A percentile compares a stretch with the other conserved stretches of the same genome.
phyloP scores from a whole-genome alignment of 495 filamentous ascomycete genomes.

The Usnea hakonensis region DNA sequence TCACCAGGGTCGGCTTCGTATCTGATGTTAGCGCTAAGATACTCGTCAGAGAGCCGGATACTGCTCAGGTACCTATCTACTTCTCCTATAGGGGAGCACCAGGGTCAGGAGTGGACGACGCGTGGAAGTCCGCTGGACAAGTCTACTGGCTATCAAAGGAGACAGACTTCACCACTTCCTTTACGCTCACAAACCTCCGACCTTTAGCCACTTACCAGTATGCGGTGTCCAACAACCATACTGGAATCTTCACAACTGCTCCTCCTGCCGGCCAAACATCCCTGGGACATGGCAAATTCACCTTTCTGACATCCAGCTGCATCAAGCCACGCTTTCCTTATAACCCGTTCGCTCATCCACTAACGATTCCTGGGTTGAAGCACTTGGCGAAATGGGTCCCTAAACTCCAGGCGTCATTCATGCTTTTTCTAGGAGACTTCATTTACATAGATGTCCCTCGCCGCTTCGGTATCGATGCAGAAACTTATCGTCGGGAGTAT shows the following conservation, averaged over 20 bases:
- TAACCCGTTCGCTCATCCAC: slow-evolving; percentile 67
- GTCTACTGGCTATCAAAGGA: slow-evolving; percentile 57
- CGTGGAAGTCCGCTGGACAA: slow-evolving; percentile 60
- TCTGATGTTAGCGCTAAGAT: slow-evolving; percentile 73
- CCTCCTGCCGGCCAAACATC: slow-evolving; percentile 53
- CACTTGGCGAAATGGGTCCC: slow-evolving; percentile 57
- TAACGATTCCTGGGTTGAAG: slow-evolving; percentile 70
- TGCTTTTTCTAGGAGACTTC: slow-evolving; percentile 98
- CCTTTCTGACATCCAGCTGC: slow-evolving; percentile 85
- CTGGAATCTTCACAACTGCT: slow-evolving; percentile 67
- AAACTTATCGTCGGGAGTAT: slow-evolving; percentile 84
- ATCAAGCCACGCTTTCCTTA: slow-evolving; percentile 89
- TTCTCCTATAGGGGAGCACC: slow-evolving; percentile 50
- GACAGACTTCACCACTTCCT: slow-evolving; percentile 70
- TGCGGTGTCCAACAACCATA: slow-evolving; percentile 71
- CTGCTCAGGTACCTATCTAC: slow-evolving; percentile 62
- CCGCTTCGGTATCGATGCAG: slow-evolving; percentile 59
- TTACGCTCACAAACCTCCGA: slow-evolving; percentile 49
- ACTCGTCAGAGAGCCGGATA: slow-evolving; percentile 74
- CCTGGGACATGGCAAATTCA: slow-evolving; percentile 54
- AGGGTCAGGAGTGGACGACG: slow-evolving; percentile 20
- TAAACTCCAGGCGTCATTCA: slow-evolving; percentile 64
- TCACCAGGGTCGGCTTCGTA: slow-evolving; percentile 78
- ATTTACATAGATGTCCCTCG: slow-evolving; percentile 92
- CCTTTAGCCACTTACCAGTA: slow-evolving; percentile 69